Base-by-base conservation (phyloP, 2,329 filamentous ascomycete species). In the Penicillium hesseltinei region DNA sequence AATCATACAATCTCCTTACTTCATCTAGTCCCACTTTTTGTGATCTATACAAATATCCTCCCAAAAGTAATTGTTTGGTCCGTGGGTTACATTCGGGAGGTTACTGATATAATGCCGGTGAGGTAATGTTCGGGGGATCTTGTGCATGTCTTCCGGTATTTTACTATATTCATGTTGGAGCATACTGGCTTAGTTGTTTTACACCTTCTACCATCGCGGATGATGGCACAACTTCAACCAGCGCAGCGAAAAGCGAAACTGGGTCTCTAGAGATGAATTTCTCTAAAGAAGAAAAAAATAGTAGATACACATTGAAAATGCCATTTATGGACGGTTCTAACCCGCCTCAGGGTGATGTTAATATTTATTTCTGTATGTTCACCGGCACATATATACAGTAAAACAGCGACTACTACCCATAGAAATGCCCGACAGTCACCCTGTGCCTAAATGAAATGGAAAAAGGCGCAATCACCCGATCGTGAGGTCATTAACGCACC, bases 51-150 rank as follows among this genome's bases (percentile, higher is more conserved):
- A 25, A 36, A 31, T 17, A 39, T 38, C 3, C 17, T 9, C 13
- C 4, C 3, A 10, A 38, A n/a, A 15, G 5, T 1, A 29, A 7
- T 15, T 11, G n/a, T 25, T 40, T 10, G 5, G 9, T 11, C 17
- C 11, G 35, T 61, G 42, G 62, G 62, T 66, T 66, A 59, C 62
- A 66, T 62, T 66, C 63, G 58, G 62, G 48, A 60, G 51, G 60
- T 63, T 63, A 60, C 54, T 55, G 43, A 36, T 60, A 49, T 27
- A n/a, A 36, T 19, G 29, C 52, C 10, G 19, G 21, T 27, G 38
- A 19, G 17, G 10, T 39, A 49, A 35, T 11, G 44, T 27, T 42
- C 11, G 4, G 23, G 31, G 25, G 25, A 17, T 35, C 33, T 46
- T 21, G 15, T 13, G 21, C 6, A 21, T 52, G 50, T 27, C 13